phyloP scores from a whole-genome alignment of 345 rosid genomes.

The Noccaea caerulescens region DNA sequence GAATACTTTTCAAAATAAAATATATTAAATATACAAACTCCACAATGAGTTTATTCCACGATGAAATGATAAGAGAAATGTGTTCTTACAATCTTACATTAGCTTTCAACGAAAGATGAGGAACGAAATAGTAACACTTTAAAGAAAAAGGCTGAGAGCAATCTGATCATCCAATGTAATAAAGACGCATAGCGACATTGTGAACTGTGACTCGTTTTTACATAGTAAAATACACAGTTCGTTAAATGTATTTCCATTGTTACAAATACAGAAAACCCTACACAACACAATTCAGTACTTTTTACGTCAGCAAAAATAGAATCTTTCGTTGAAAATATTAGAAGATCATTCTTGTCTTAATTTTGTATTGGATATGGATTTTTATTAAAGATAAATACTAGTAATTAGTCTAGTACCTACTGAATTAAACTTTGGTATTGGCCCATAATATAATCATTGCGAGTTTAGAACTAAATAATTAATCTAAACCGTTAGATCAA shows the following conservation, averaged over 20 bases:
- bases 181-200: slow-evolving; percentile 19
- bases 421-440: slow-evolving; percentile 16
- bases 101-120: slow-evolving; percentile 20
- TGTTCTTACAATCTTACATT: slow-evolving; percentile 6
- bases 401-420: slow-evolving; percentile 10
- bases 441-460: slow-evolving; percentile 26
- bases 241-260: slow-evolving; percentile 28
- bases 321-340: neutral
- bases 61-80: slow-evolving; percentile 11
- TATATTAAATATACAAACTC: neutral
- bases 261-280: slow-evolving; percentile 26
- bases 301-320: slow-evolving; percentile 21
- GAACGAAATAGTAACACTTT: neutral
- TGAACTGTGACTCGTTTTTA: slow-evolving; percentile 30
- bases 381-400: slow-evolving; percentile 3
- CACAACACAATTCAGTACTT: slow-evolving; percentile 27
- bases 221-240: slow-evolving; percentile 12
- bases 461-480: slow-evolving; percentile 20
- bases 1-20: slow-evolving; percentile 3
- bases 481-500: slow-evolving; percentile 28
- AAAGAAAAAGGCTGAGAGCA: slow-evolving; percentile 26
- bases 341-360: slow-evolving; percentile 5
- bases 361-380: neutral
- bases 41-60: slow-evolving; percentile 3
- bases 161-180: slow-evolving; percentile 23